A percentile compares a stretch with the other conserved stretches of the same genome.
These are phyloP conservation scores for Lunasporangiospora selenospora DNA, from an alignment of 192 early-diverging fungal genomes.

Conservation along the genomic window DNA sequence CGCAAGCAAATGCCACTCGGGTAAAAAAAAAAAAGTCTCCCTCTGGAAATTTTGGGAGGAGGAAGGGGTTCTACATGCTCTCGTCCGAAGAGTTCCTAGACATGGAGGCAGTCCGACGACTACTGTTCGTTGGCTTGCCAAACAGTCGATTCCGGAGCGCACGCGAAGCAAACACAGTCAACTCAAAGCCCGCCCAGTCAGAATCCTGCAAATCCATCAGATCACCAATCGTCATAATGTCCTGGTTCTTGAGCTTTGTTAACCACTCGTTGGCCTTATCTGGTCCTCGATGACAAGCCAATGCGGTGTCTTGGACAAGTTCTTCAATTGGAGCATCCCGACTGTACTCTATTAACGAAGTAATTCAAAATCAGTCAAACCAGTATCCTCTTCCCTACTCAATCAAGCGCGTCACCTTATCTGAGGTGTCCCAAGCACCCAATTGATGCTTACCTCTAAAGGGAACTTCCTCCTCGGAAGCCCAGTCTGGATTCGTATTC, in stretches of 20 bases:
- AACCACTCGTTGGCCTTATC: conserved; percentile 82
- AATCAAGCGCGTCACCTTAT: too few relatives aligned
- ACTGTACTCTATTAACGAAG: conserved; percentile 60
- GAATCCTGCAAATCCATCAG: conserved; percentile 74
- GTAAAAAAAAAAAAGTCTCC: too few relatives aligned
- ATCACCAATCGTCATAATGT: conserved; percentile 83
- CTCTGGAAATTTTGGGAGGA: too few relatives aligned
- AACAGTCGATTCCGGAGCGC: conserved; percentile 60
- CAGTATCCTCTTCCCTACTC: too few relatives aligned
- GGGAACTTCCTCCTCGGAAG: not conserved
- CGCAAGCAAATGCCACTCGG: too few relatives aligned
- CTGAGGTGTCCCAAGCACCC: too few relatives aligned
- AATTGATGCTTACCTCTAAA: conserved; percentile 6
- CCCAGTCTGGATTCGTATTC: not conserved
- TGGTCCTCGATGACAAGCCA: conserved; percentile 65
- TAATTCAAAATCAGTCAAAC: too few relatives aligned
- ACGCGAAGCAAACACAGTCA: conserved; percentile 63
- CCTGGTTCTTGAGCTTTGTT: conserved; percentile 68
- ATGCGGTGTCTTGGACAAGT: conserved; percentile 73
- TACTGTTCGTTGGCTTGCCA: conserved; percentile 46
- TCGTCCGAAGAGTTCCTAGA: conserved; percentile 20
- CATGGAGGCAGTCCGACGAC: conserved; percentile 6
- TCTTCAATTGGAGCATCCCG: conserved; percentile 72
- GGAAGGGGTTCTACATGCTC: too few relatives aligned
- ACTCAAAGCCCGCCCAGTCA: conserved; percentile 71